Conservation (phyloP, 352 stramenopile species). For the Nothophytophthora sp. region DNA sequence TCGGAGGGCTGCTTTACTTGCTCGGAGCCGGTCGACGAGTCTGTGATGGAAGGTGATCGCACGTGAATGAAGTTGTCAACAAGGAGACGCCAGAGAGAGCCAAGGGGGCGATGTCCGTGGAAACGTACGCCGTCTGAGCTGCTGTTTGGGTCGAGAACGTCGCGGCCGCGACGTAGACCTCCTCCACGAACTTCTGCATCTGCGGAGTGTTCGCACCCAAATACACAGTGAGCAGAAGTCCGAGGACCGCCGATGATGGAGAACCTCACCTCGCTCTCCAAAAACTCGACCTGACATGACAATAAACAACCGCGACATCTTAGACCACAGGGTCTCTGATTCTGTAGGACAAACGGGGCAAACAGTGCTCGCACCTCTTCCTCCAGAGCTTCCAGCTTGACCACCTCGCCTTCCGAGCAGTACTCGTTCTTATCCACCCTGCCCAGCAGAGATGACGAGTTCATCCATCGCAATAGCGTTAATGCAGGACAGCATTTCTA, state of each 20-base stretch:
- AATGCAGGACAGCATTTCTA: too few relatives aligned
- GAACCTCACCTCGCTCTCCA: constrained; percentile 21
- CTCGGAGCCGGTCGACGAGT: constrained; percentile 7
- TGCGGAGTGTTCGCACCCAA: too few relatives aligned
- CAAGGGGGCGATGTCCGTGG: not conserved
- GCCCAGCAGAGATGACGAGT: not conserved
- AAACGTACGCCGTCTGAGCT: constrained; percentile 43
- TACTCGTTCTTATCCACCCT: constrained; percentile 38
- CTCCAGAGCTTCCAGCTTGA: constrained; percentile 36
- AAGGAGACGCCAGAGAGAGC: not conserved
- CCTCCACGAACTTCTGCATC: constrained; percentile 60
- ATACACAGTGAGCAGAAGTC: not conserved
- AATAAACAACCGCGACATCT: constrained; percentile 4
- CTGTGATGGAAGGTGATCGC: constrained; percentile 7
- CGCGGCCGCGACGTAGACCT: constrained; percentile 62
- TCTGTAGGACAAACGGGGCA: too few relatives aligned
- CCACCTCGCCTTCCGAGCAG: constrained; percentile 31
- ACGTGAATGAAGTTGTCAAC: too few relatives aligned
- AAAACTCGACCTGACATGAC: constrained; percentile 11
- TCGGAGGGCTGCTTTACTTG: too few relatives aligned
- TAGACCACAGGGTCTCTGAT: too few relatives aligned
- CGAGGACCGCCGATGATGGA: not conserved
- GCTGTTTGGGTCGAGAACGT: constrained; percentile 42
- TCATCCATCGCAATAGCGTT: too few relatives aligned
- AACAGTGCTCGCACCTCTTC: constrained; percentile 46